Base-by-base conservation (phyloP, 2,329 filamentous ascomycete genomes). In the Aureobasidium sp. region DNA sequence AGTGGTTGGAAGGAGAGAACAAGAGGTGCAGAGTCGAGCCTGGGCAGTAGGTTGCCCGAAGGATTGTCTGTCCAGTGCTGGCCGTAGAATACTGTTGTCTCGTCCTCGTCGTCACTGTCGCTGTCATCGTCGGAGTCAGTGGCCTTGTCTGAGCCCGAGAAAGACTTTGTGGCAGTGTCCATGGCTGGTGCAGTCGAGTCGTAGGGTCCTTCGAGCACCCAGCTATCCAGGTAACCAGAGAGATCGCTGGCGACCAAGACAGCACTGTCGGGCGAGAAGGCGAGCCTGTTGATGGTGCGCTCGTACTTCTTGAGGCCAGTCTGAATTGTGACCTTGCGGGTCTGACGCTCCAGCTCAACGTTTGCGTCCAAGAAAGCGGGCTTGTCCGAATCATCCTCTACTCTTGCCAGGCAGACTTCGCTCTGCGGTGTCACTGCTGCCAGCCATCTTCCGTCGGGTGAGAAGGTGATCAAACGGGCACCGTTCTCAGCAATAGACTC, bases 161-260 rank as follows among this genome's bases (percentile, higher is more conserved):
- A 68, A 25, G 69, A 64, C 15, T 69, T 64, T 61, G 68, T 66
- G 9, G 70, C 63, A 31, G 64, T 65, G 47, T 75, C 76, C 29
- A 78, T 72, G 36, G 77, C 71, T 41, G 75, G 71, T 25, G 79
- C 75, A 15, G 75, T 76, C 2, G 70, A 65, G 66, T 84, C 81
- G 67, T 82, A 78, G 64, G 82, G 73, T 41, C 82, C 82, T 70
- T 84, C 81, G 61, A 96, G 75, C 1, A 91, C 77, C 89, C 92
- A 99, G 20, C 87, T 91, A 71, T 97, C 92, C 36, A 97, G 80
- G 73, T 87, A 91, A 47, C 94, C 94, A 47, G 88, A 87, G 58
- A 97, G 76, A 72, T 97, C 93, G 52, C 88, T 87, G 34, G 87
- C 84, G 9, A 88, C 91, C 51, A 97, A 78, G 65, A 96, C 84